phyloP scores from a whole-genome alignment of 2,329 filamentous ascomycete genomes.

The Diaporthe velutina region DNA sequence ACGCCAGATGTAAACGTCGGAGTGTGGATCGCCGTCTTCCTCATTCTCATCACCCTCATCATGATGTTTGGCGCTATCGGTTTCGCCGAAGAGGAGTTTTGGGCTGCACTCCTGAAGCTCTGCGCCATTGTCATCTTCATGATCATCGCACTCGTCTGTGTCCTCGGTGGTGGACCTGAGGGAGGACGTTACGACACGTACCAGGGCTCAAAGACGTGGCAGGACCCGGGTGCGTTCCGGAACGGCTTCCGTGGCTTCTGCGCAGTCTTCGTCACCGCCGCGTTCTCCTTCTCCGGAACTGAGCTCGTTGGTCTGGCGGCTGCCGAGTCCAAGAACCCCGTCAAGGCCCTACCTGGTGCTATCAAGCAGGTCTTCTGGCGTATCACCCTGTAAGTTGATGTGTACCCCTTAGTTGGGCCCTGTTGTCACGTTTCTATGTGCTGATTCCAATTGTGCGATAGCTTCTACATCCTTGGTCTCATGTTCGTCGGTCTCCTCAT shows the following conservation, averaged over 20 bases:
- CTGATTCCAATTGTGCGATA: not conserved
- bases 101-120: constrained; percentile 69
- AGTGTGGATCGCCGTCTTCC: constrained; percentile 70
- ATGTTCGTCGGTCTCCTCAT: constrained; percentile 66
- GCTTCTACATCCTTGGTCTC: constrained; percentile 66
- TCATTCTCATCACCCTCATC: constrained; percentile 63
- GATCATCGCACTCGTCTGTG: constrained; percentile 70
- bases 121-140: constrained; percentile 73
- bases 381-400: constrained; percentile 55
- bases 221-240: constrained; percentile 70
- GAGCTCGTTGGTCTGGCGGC: constrained; percentile 81
- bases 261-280: constrained; percentile 78
- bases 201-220: constrained; percentile 64
- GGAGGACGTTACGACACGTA: constrained; percentile 59
- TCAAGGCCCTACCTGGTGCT: constrained; percentile 81
- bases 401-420: not conserved
- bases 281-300: constrained; percentile 80
- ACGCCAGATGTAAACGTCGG: constrained; percentile 56
- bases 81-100: constrained; percentile 72
- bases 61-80: constrained; percentile 69
- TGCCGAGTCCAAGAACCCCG: constrained; percentile 77
- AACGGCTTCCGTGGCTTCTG: constrained; percentile 83
- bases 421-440: not conserved
- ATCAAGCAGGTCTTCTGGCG: constrained; percentile 83
- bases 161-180: constrained; percentile 70